Conservation (phyloP, 2,329 filamentous ascomycete species). For the Trichoderma guizhouense region DNA sequence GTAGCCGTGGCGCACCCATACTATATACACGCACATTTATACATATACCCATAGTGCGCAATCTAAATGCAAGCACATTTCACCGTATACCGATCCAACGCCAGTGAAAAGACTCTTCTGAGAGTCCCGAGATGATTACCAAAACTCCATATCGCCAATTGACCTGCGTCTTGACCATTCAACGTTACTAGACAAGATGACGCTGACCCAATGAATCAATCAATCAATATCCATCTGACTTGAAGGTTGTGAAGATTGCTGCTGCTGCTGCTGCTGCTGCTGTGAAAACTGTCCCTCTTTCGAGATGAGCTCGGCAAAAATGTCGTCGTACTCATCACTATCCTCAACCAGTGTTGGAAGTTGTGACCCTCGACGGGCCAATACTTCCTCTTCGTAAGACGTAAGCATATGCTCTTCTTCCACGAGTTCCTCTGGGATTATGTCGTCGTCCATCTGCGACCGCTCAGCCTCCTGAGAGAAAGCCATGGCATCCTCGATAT, state of each 20-base stretch:
- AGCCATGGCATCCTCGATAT: constrained; percentile 49
- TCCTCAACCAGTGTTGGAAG: constrained; percentile 35
- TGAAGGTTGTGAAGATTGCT: constrained; percentile 24
- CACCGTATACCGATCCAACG: constrained; percentile 22
- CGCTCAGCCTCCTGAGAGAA: constrained; percentile 30
- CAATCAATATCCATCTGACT: constrained; percentile 49
- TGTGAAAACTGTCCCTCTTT: constrained; percentile 28
- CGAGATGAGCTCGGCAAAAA: constrained; percentile 49
- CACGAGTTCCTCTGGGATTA: constrained; percentile 47
- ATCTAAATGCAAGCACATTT: constrained; percentile 17
- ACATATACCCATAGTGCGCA: constrained; percentile 28
- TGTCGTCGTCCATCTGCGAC: constrained; percentile 39
- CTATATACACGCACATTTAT: constrained; percentile 7
- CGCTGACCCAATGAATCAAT: constrained; percentile 19
- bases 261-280: background rate
- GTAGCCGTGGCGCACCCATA: constrained; percentile 26
- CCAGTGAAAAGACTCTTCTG: constrained; percentile 23
- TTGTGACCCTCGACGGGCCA: constrained; percentile 27
- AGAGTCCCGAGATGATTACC: constrained; percentile 11
- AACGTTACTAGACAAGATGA: constrained; percentile 20
- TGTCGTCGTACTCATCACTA: constrained; percentile 60
- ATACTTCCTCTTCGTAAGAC: constrained; percentile 38
- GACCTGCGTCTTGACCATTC: background rate
- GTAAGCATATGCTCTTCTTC: constrained; percentile 58
- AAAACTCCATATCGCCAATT: background rate